phyloP scores from a whole-genome alignment of 129 eudicot genomes.

The Chrysanthemum seticuspe region DNA sequence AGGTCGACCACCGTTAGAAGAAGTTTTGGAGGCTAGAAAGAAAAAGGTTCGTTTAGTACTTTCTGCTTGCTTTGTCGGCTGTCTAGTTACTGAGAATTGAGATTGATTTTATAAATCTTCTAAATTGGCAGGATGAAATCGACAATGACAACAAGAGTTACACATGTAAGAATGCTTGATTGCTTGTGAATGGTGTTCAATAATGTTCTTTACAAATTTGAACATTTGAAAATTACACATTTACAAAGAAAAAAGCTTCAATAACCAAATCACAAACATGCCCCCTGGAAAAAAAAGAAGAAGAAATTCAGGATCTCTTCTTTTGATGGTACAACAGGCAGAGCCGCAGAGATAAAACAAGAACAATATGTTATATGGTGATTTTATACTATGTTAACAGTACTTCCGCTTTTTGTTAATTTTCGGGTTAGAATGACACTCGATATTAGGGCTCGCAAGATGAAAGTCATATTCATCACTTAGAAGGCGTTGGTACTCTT shows the following conservation, averaged over 20 bases:
- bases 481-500: not conserved
- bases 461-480: not conserved
- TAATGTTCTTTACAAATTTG: slow-evolving; percentile 8
- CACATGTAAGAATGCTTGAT: not conserved
- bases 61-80: too few species aligned
- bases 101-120: slow-evolving; percentile 1
- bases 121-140: slow-evolving; percentile 39
- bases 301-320: not conserved
- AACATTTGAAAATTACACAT: slow-evolving; percentile 7
- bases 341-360: not conserved
- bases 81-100: not conserved
- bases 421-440: slow-evolving; percentile 22
- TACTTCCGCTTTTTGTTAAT: slow-evolving; percentile 32
- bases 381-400: slow-evolving; percentile 4
- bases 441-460: slow-evolving; percentile 15
- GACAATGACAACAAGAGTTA: slow-evolving; percentile 53
- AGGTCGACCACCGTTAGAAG: slow-evolving; percentile 51
- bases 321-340: slow-evolving; percentile 11
- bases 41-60: not conserved
- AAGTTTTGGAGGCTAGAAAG: slow-evolving; percentile 65
- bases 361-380: not conserved
- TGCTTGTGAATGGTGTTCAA: not conserved
- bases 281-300: slow-evolving; percentile 1
- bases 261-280: slow-evolving; percentile 13
- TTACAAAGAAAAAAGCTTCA: slow-evolving; percentile 10